Evolutionary conservation across 495 filamentous ascomycete genomes (phyloP).

Genomic region (Penicillium nucicola): DNA sequence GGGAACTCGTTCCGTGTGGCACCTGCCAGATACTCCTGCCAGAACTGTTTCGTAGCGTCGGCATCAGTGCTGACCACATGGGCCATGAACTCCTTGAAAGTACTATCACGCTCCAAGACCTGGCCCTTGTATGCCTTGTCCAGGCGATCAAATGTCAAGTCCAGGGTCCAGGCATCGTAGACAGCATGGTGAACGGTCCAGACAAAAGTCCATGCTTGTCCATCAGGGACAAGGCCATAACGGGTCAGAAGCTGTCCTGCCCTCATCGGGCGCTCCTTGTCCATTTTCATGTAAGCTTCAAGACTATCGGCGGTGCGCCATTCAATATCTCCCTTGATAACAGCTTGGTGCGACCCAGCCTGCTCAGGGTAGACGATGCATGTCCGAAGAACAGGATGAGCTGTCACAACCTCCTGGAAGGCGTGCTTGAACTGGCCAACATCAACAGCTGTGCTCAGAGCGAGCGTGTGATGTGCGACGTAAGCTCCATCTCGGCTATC

Average conservation of each 20-base stretch:
- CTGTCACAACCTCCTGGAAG: conserved; percentile 31
- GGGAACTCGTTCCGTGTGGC: conserved; percentile 32
- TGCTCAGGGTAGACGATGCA: conserved; percentile 27
- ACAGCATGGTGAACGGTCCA: conserved; percentile 12
- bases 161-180: conserved; percentile 16
- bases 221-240: conserved; percentile 31
- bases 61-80: conserved; percentile 9
- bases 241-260: conserved; percentile 43
- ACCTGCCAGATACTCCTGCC: conserved; percentile 23
- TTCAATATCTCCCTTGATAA: conserved; percentile 14
- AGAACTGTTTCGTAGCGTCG: conserved; percentile 17
- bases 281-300: conserved; percentile 34
- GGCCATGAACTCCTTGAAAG: conserved; percentile 21
- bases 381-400: conserved; percentile 48
- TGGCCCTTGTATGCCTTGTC: conserved; percentile 8
- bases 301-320: conserved; percentile 25
- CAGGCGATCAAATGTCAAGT: conserved; percentile 16
- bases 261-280: conserved; percentile 34
- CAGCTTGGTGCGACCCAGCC: conserved; percentile 46
- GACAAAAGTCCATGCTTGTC: conserved; percentile 2
- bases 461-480: conserved; percentile 33
- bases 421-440: conserved; percentile 32
- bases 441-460: conserved; percentile 1
- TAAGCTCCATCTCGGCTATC: conserved; percentile 37
- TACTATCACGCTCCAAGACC: conserved; percentile 1